Conservation (phyloP, 495 filamentous ascomycete genomes). For the Penicillium diatomitis region DNA sequence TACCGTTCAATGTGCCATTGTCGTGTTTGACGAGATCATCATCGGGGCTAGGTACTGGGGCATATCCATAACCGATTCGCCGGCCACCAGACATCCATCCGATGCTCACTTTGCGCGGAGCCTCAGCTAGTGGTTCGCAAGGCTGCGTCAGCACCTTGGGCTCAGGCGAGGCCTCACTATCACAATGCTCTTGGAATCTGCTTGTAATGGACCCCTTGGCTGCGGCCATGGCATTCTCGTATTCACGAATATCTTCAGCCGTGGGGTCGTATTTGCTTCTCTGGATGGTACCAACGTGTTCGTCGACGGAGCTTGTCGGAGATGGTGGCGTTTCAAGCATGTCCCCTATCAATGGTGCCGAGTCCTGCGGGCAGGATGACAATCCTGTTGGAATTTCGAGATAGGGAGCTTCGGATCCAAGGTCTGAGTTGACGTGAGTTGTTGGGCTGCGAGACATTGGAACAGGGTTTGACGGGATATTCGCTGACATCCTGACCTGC, state of each 20-base stretch:
- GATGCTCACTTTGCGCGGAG: slow-evolving; percentile 30
- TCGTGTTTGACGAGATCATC: background rate
- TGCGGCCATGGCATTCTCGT: background rate
- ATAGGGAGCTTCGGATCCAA: too few relatives aligned
- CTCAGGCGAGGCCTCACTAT: slow-evolving; percentile 6
- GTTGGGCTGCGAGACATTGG: too few relatives aligned
- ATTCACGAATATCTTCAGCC: background rate
- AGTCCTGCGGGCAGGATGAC: too few relatives aligned
- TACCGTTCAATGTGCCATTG: background rate
- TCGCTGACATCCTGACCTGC: too few relatives aligned
- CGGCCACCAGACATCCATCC: slow-evolving; percentile 40
- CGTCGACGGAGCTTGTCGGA: background rate
- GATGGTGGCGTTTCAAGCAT: too few relatives aligned
- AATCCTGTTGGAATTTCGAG: too few relatives aligned
- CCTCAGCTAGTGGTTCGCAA: background rate
- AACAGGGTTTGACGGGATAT: too few relatives aligned
- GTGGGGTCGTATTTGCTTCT: background rate
- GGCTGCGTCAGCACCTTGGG: background rate
- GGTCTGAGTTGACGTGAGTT: too few relatives aligned
- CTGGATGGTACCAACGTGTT: background rate
- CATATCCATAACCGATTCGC: slow-evolving; percentile 37
- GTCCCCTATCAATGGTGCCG: too few relatives aligned
- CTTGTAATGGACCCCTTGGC: slow-evolving; percentile 7
- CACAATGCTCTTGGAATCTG: slow-evolving; percentile 26
- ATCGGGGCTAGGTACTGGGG: slow-evolving; percentile 19